Evolutionary conservation across 495 filamentous ascomycete species (phyloP), one percentile per base, ranked within the genome.

Genomic region (Aspergillus haitiensis): DNA sequence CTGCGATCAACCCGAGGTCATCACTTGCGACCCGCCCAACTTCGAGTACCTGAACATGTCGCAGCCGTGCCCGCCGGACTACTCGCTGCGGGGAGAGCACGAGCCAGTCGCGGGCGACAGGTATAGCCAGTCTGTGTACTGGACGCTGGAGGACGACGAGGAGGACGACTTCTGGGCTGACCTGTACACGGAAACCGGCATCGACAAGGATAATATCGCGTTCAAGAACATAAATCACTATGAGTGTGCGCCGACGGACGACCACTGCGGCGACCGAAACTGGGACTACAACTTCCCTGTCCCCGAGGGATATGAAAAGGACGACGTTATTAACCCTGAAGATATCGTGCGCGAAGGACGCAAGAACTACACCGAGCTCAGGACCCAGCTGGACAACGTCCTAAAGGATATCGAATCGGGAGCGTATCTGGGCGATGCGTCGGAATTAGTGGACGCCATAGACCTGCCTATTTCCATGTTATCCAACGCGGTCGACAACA

Each of bases 211-310:
- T 3, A n/a, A 40, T n/a, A 58, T 58, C 3, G 45, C 7, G 8
- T 51, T 9, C 7, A 50, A 58, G 7, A 16, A 58, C 16, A 36
- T 58, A 3, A 1, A 42, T 10, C 45, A 50, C 7, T 3, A 18
- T 0, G 2, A 33, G 9, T 42, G 45, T 16, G 5, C 4, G 13
- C 45, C 16, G 13, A 31, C 45, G 1, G 34, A 48, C 7, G 13
- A 31, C 6, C 8, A 40, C 34, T 50, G 45, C 11, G 55, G 3
- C 6, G 16, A 58, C 21, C 12, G 13, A 7, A 31, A 58, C 16
- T 42, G 35, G 15, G 55, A 58, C 35, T 58, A 58, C 9, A 18
- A 58, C 46, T 58, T 58, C 45, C 55, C 55, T 12, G 48, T 42
- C 6, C 33, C 63, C 0, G 39, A 47, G 5, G 53, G 36, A 16